phyloP scores from a whole-genome alignment of 108 stramenopile species.

The Cyclotella atomus region DNA sequence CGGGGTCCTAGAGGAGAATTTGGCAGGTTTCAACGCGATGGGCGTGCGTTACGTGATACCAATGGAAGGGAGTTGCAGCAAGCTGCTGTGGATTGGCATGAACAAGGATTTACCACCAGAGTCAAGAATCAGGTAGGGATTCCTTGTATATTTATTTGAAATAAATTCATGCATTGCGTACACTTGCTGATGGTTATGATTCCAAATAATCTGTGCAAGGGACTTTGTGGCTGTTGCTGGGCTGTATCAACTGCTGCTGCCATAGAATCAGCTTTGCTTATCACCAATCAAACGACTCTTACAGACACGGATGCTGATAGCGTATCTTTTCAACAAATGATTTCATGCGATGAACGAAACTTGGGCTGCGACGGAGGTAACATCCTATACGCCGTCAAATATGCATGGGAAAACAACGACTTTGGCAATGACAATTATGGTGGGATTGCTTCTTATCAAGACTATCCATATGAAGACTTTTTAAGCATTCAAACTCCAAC shows the following conservation, averaged over 20 bases:
- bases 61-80: constrained; percentile 25
- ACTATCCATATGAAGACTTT: constrained; percentile 60
- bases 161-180: too few relatives aligned
- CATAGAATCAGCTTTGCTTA: constrained; percentile 80
- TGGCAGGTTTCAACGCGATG: constrained; percentile 18
- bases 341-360: constrained; percentile 74
- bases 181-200: too few relatives aligned
- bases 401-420: constrained; percentile 35
- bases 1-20: constrained; percentile 9
- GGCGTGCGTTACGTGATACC: background rate
- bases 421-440: constrained; percentile 40
- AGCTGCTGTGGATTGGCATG: constrained; percentile 75
- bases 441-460: constrained; percentile 40
- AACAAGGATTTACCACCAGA: constrained; percentile 67
- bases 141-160: too few relatives aligned
- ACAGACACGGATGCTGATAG: constrained; percentile 33
- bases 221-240: constrained; percentile 93
- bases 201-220: too few relatives aligned
- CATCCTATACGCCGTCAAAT: constrained; percentile 30
- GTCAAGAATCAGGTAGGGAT: constrained; percentile 87
- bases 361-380: constrained; percentile 88
- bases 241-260: constrained; percentile 88
- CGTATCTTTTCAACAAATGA: constrained; percentile 80
- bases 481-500: constrained; percentile 34
- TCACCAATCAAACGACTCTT: constrained; percentile 31